These are phyloP conservation scores for Hura crepitans DNA, from an alignment of 441 rosid species.

Conservation along the genomic window DNA sequence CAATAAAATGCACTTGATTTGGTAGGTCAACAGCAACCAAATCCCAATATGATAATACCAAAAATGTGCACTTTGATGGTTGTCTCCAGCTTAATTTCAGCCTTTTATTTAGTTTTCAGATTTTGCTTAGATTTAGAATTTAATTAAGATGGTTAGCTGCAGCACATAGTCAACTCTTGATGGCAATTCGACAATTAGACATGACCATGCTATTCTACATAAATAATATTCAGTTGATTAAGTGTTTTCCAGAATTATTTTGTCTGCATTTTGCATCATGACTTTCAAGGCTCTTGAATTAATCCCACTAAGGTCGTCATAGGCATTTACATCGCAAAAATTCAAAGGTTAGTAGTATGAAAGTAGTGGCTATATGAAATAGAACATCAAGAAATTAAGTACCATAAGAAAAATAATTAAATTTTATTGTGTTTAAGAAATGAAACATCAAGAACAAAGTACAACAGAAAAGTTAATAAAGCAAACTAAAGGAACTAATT, in stretches of 20 bases:
- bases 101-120: too few relatives aligned
- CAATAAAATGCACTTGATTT: not conserved
- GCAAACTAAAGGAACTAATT: not conserved
- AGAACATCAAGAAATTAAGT: conserved; percentile 8
- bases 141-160: not conserved
- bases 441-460: not conserved
- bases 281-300: not conserved
- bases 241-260: not conserved
- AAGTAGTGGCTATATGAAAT: not conserved
- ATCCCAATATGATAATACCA: not conserved
- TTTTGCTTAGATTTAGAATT: too few relatives aligned
- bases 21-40: not conserved
- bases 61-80: too few relatives aligned
- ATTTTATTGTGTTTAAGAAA: not conserved
- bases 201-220: not conserved
- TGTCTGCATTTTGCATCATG: not conserved
- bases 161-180: not conserved
- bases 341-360: not conserved
- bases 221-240: not conserved
- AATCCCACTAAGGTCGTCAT: not conserved
- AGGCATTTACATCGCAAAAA: not conserved
- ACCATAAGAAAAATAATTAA: conserved; percentile 10
- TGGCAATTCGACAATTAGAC: not conserved
- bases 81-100: too few relatives aligned
- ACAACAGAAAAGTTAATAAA: not conserved